These are phyloP conservation scores for Flaveria floridana DNA, from an alignment of 140 eudicot genomes.

Conservation along the genomic window DNA sequence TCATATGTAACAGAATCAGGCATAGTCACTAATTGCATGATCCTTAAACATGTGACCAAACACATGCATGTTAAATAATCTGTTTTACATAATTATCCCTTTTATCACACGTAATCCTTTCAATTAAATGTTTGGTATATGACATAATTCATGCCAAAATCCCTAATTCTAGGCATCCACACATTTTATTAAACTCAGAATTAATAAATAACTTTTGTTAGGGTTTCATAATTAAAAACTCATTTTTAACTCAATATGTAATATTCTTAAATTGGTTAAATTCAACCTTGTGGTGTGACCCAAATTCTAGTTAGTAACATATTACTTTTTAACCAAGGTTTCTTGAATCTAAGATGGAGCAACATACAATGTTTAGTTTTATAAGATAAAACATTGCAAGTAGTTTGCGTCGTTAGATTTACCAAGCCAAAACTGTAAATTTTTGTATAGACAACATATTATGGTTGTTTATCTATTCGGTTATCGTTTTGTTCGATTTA, in stretches of 20 bases:
- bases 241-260: not conserved
- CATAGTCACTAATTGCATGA: constrained; percentile 81
- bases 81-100: constrained; percentile 54
- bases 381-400: too few relatives aligned
- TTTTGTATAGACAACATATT: not conserved
- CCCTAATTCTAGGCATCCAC: not conserved
- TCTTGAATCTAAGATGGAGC: not conserved
- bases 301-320: not conserved
- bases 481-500: too few relatives aligned
- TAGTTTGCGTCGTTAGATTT: not conserved
- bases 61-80: constrained; percentile 45
- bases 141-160: constrained; percentile 24
- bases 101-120: constrained; percentile 47
- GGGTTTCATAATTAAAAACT: not conserved
- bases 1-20: constrained; percentile 61
- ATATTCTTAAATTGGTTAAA: not conserved
- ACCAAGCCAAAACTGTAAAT: not conserved
- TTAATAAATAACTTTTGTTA: not conserved
- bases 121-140: constrained; percentile 38
- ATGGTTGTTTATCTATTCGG: not conserved
- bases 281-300: not conserved
- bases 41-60: constrained; percentile 56
- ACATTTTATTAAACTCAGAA: not conserved
- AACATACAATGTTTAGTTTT: not conserved
- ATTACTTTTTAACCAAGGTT: not conserved